Base-by-base conservation (phyloP, 352 stramenopile genomes). In the Phytophthora constricta region DNA sequence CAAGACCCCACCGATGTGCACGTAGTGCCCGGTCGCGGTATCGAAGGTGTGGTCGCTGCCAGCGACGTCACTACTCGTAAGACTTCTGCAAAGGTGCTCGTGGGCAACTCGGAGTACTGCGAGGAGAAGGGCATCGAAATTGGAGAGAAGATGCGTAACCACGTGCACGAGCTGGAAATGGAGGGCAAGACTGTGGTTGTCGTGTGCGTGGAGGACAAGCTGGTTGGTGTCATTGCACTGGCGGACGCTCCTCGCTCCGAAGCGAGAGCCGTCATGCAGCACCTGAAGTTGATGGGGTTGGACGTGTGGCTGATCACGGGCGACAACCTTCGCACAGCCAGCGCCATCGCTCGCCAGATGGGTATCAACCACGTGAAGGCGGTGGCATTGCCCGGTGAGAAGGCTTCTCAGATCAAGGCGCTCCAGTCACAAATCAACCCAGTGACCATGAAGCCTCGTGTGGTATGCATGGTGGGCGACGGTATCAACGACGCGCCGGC, bases 401-500 rank as follows among this genome's bases (percentile, higher is more conserved):
- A 99, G 68, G 86, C 97, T 4, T 80, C 95, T 47, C 92, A 95
- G 68, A 94, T 99, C 60, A 93, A 92, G 63, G 82, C 79, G 5
- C 58, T 96, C 23, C 86, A 97, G 69, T 71, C 71, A 68, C 85
- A 82, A 23, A 70, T 91, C 55, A 91, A 88, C 31, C 79, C 84
- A 1, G 13, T 82, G n/a, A 97, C 88, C 1, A 67, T 81, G 64
- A 91, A 86, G 60, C 76, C 87, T 23, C 80, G 91, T 46, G 82
- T 98, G 16, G 77, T 98, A 10, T 92, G 85, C 39, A 97, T 98
- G 86, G 87, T 97, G 49, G 95, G 96, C 22, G 95, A 98, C 61
- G 95, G 96, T 26, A 97, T 99, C 50, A 99, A 98, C 73, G 96
- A 99, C 76, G 95, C 93, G 7, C 95, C 96, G 11, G 94, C 96